Base-by-base conservation (phyloP, 108 stramenopile genomes). In the Schizochytrium sp. region DNA sequence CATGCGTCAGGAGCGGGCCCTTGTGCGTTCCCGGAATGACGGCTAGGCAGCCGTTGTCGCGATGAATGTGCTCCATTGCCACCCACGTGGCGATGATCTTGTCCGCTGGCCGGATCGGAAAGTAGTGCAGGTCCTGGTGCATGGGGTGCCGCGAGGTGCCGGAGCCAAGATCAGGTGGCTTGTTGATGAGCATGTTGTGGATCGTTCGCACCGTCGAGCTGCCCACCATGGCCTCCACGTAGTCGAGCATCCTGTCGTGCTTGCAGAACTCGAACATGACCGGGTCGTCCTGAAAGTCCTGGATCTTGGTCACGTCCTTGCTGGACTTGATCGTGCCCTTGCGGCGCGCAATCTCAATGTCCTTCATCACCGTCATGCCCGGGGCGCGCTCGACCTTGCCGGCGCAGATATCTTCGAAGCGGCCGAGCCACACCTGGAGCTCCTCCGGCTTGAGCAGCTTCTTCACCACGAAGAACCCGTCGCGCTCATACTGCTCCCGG, bases 101-200 rank as follows among this genome's bases (percentile, higher is more conserved):
- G 5, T 83, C 23, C 12, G 76, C 76, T 14, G 48, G 45, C 6
- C 76, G 45, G 23, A 83, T 47, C 10, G 76, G 76, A 34, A 83
- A 83, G 23, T 83, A 83, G 23, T 83, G 51, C 6, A 83, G 28
- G 51, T 83, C 76, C 51, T 83, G 76, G 28, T 83, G 76, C 76
- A 83, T 83, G 6, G 76, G 76, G 23, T 83, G 76, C 18, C 76
- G 45, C 51, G 76, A 83, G 25, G 48, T 83, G 45, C 76, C 76
- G 23, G 8, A 16, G 19, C 76, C 76, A 53, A 83, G 76, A 53
- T 83, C 76, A 53, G 76, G 48, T 0, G 76, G 76, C 51, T 83
- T 83, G 51, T 83, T 83, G 76, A 83, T 83, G 76, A 83, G 76
- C 76, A 83, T 83, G 76, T 47, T 83, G 76, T 83, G 76, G 28